Percentiles rank a stretch among this genome's conserved stretches.
These are phyloP conservation scores for Hypoxylon rubiginosum DNA, from an alignment of 2,329 filamentous ascomycete species.

Conservation along the genomic window DNA sequence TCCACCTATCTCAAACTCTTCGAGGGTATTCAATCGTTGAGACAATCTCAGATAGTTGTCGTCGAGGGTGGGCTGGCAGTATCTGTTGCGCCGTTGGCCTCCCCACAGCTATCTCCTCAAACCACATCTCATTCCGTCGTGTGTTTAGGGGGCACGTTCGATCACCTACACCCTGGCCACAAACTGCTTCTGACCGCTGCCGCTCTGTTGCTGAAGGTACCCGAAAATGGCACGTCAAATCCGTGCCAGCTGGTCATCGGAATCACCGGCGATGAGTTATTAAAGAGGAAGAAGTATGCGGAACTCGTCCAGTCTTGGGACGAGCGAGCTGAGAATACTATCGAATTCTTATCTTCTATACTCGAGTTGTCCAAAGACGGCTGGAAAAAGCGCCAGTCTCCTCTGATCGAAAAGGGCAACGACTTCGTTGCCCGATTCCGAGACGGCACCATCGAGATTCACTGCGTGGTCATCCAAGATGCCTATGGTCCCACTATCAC, in stretches of 20 bases:
- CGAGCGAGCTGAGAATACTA: constrained; percentile 75
- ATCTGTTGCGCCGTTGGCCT: constrained; percentile 46
- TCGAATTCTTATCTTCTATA: constrained; percentile 79
- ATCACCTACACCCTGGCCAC: constrained; percentile 94
- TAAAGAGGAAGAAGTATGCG: constrained; percentile 90
- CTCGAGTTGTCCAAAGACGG: constrained; percentile 60
- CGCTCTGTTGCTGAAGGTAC: constrained; percentile 75
- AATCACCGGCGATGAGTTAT: constrained; percentile 87
- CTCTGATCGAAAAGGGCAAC: constrained; percentile 54
- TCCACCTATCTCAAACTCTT: constrained; percentile 62
- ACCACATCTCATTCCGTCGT: constrained; percentile 69
- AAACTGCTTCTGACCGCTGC: constrained; percentile 96
- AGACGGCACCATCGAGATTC: constrained; percentile 72
- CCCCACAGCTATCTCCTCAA: constrained; percentile 38
- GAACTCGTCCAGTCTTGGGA: constrained; percentile 86
- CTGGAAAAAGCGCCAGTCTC: constrained; percentile 59
- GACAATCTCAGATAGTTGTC: constrained; percentile 64
- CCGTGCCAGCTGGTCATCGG: constrained; percentile 80
- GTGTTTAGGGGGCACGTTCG: constrained; percentile 93
- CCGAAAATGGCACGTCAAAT: constrained; percentile 53
- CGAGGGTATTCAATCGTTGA: constrained; percentile 62
- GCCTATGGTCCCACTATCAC: constrained; percentile 92
- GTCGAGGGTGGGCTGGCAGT: constrained; percentile 68
- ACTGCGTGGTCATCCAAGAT: constrained; percentile 88
- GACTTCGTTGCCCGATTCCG: constrained; percentile 71